A percentile compares a stretch with the other conserved stretches of the same genome.
Evolutionary conservation across 2,329 filamentous ascomycete genomes (phyloP).

Genomic region (Talaromyces islandicus): DNA sequence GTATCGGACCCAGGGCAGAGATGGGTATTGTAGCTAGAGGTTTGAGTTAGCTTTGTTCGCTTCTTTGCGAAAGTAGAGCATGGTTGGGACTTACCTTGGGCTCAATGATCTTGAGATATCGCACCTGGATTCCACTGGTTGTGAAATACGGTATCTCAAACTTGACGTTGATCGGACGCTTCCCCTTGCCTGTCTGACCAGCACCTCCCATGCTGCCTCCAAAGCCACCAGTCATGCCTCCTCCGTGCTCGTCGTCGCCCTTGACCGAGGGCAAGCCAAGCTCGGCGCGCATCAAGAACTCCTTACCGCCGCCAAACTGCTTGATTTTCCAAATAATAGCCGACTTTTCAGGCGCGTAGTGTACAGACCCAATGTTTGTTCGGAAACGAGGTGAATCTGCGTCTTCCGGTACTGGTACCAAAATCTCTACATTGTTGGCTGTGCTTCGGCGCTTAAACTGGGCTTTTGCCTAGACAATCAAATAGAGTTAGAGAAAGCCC

Average conservation of each 20-base stretch:
- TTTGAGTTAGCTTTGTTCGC: background rate
- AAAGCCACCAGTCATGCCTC: slow-evolving; percentile 96
- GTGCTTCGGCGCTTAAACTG: slow-evolving; percentile 98
- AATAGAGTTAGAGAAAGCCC: background rate
- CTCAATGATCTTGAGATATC: slow-evolving; percentile 98
- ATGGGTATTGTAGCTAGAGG: slow-evolving; percentile 90
- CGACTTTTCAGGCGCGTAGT: slow-evolving; percentile 95
- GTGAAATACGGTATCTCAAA: slow-evolving; percentile 99
- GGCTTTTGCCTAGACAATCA: slow-evolving; percentile 61
- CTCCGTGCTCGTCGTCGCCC: slow-evolving; percentile 90
- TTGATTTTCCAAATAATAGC: slow-evolving; percentile 99
- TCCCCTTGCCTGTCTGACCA: slow-evolving; percentile 71
- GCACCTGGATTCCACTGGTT: slow-evolving; percentile 96
- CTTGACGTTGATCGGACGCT: slow-evolving; percentile 96
- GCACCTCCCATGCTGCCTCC: slow-evolving; percentile 95
- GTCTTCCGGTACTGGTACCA: slow-evolving; percentile 94
- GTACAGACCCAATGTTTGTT: slow-evolving; percentile 93
- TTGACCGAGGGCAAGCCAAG: slow-evolving; percentile 88
- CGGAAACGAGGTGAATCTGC: slow-evolving; percentile 93
- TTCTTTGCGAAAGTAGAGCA: background rate
- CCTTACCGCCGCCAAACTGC: slow-evolving; percentile 96
- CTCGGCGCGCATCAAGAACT: slow-evolving; percentile 97
- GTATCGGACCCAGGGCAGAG: slow-evolving; percentile 94
- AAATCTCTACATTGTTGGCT: slow-evolving; percentile 97
- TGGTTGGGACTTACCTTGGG: slow-evolving; percentile 68